phyloP scores from a whole-genome alignment of 2,329 filamentous ascomycete species.

The Beauveria sp. region DNA sequence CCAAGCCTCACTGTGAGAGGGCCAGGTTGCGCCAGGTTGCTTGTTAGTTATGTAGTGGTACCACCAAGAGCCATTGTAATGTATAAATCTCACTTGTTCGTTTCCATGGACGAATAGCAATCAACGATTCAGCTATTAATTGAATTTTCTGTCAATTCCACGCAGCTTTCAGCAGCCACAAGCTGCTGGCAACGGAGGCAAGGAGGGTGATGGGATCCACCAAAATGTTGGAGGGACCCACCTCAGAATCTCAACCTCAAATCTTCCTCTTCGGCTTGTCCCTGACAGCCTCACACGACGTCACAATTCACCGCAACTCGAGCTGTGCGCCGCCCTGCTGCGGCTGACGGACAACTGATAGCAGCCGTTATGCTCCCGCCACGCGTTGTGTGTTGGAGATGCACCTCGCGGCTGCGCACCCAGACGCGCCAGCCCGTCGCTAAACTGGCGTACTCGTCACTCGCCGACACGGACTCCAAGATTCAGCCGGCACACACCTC shows the following conservation, averaged over 20 bases:
- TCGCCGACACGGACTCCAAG: background rate
- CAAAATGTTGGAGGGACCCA: background rate
- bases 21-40: background rate
- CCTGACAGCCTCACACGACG: background rate
- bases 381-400: conserved; percentile 28
- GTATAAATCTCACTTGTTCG: background rate
- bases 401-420: conserved; percentile 22
- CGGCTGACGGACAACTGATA: background rate
- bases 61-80: background rate
- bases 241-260: conserved; percentile 1
- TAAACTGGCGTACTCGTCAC: conserved; percentile 5
- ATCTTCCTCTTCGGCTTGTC: background rate
- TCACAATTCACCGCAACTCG: background rate
- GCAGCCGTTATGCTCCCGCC: conserved; percentile 26
- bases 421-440: conserved; percentile 8
- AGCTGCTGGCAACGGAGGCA: too few relatives aligned
- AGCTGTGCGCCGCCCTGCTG: background rate
- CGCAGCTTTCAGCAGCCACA: background rate
- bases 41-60: background rate
- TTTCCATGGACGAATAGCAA: too few relatives aligned
- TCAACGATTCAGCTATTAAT: background rate
- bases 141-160: background rate
- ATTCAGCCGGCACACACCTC: background rate
- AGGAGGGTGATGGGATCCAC: background rate
- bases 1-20: conserved; percentile 11